Base-by-base conservation (phyloP, 2,329 filamentous ascomycete species). In the Metarhizium robertsii region DNA sequence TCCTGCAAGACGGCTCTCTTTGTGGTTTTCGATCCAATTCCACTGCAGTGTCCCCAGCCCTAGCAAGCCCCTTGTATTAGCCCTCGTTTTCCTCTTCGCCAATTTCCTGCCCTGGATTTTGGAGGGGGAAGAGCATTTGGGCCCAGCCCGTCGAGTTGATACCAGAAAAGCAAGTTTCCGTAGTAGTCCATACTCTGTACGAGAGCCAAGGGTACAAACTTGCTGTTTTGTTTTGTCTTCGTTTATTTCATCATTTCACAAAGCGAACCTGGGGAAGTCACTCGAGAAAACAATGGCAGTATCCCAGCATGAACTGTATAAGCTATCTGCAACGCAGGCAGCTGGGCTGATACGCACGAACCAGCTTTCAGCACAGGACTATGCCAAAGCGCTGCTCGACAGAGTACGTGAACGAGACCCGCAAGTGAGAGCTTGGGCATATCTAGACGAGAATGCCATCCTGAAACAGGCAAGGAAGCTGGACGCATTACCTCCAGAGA, bases 371-470 rank as follows among this genome's bases (percentile, higher is more conserved):
- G 74, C 81, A 1, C 73, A 77, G 60, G 63, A 71, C 7, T 80
- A 80, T 60, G 77, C 74, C 2, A 66, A 65, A 34, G 75, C 77
- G 0, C 66, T 81, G 2, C 70, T 82, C 11, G 55, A 65, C 0
- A 74, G 71, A 14, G 77, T 80, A 52, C 62, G 72, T 36, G 57
- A 68, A 14, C 69, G 78, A 4, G 75, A 81, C 58, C 57, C 65
- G 8, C 61, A 67, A 1, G 73, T 81, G 7, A 72, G 76, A 57
- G 78, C 78, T 10, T 81, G 79, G 79, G 75, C 71, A 0, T 73
- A 76, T 55, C 66, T 80, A 3, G 67, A 77, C 57, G 70, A 68
- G 0, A 67, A 72, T 0, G 64, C 71, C n/a, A 74, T 83, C 2
- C 66, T 84, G 1, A 61, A 69, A 16, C 74, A 79, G 55, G 81